Evolutionary conservation across 768 basidiomycete genomes (phyloP).

Genomic region (Tylopilus sp.): DNA sequence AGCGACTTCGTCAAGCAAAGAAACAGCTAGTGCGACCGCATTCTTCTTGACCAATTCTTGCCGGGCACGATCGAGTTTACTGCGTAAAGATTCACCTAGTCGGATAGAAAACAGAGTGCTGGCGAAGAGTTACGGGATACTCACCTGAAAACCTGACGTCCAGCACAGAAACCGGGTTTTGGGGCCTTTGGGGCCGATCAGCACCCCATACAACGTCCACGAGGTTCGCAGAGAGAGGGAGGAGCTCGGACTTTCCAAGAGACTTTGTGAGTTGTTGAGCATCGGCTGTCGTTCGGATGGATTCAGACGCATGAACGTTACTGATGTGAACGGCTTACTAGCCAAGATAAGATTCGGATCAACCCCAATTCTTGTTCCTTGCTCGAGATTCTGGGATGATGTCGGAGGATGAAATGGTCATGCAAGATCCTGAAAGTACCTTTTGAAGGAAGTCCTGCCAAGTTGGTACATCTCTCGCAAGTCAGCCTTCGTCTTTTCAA

Average conservation of each 20-base stretch:
- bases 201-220: conserved; percentile 76
- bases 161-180: conserved; percentile 63
- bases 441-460: conserved; percentile 87
- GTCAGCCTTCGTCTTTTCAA: conserved; percentile 13
- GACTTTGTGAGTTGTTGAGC: conserved; percentile 58
- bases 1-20: conserved; percentile 91
- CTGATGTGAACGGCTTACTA: conserved; percentile 34
- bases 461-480: conserved; percentile 67
- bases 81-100: conserved; percentile 53
- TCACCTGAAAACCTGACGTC: conserved; percentile 73
- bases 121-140: background rate
- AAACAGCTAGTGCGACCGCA: conserved; percentile 66
- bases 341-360: conserved; percentile 76
- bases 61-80: conserved; percentile 68
- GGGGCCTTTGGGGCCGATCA: conserved; percentile 65
- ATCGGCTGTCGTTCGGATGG: conserved; percentile 44
- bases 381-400: conserved; percentile 50
- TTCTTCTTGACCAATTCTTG: conserved; percentile 59
- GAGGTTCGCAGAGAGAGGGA: conserved; percentile 66
- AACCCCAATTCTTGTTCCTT: conserved; percentile 69
- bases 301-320: conserved; percentile 9
- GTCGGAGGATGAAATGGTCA: background rate
- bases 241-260: conserved; percentile 59
- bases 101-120: background rate
- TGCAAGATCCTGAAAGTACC: conserved; percentile 33